Evolutionary conservation across 2,329 filamentous ascomycete genomes (phyloP).

Genomic region (Ascochyta fabae): DNA sequence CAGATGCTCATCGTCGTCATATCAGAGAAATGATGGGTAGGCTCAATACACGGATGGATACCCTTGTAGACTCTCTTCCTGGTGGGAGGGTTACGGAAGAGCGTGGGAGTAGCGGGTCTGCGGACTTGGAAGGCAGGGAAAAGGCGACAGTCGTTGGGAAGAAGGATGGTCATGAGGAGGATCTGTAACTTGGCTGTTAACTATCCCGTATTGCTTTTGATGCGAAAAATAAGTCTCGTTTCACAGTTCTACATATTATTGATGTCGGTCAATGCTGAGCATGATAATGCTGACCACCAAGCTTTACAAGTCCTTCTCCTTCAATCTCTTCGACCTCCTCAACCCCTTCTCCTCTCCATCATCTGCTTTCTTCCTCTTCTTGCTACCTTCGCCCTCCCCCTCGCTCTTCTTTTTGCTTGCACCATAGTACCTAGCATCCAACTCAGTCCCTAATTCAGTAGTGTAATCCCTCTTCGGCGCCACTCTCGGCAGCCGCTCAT

Average conservation of each 20-base stretch:
- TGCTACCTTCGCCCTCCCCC: not conserved
- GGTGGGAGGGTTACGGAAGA: not conserved
- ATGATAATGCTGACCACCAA: too few species aligned
- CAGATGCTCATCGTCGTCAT: not conserved
- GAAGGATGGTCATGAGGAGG: too few species aligned
- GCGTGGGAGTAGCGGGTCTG: not conserved
- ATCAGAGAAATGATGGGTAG: not conserved
- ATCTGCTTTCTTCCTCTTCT: not conserved
- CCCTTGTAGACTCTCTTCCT: not conserved
- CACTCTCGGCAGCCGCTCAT: too few species aligned
- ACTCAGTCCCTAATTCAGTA: too few species aligned
- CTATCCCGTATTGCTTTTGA: too few species aligned
- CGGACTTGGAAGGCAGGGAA: not conserved
- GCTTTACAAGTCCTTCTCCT: not conserved
- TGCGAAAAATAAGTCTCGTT: too few species aligned
- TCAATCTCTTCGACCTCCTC: not conserved
- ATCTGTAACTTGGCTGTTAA: too few species aligned
- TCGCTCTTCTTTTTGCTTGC: not conserved
- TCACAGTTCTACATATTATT: too few species aligned
- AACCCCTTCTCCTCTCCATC: not conserved
- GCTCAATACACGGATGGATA: not conserved
- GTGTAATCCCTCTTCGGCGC: too few species aligned
- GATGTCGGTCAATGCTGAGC: too few species aligned
- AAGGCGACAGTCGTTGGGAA: not conserved
- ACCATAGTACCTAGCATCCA: too few species aligned